Evolutionary conservation across 352 stramenopile genomes (phyloP).

Genomic region (Hyphochytrium catenoides): DNA sequence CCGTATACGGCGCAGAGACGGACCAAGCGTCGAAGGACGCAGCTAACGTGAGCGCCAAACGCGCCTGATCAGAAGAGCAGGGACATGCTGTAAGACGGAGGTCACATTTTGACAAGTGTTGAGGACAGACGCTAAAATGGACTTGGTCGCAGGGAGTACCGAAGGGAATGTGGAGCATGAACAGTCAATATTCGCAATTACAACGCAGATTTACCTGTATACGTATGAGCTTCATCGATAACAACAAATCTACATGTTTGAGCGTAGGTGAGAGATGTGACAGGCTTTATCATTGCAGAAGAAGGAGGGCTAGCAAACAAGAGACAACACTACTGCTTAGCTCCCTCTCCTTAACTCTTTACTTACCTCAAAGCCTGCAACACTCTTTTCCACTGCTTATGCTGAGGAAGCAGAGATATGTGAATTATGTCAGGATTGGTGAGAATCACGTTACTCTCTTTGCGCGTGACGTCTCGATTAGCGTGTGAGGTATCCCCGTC

Average conservation of each 20-base stretch:
- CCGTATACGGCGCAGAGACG: constrained; percentile 58
- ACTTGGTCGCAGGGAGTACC: no score
- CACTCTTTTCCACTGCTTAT: constrained; percentile 63
- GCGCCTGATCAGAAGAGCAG: no score
- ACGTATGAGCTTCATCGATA: constrained; percentile 78
- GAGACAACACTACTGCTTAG: background rate
- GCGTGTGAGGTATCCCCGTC: constrained; percentile 84
- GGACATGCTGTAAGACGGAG: background rate
- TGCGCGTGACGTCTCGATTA: constrained; percentile 49
- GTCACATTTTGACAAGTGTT: background rate
- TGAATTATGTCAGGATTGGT: constrained; percentile 98
- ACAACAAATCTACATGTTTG: constrained; percentile 23
- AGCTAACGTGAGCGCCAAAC: constrained; percentile 52
- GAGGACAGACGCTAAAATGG: background rate
- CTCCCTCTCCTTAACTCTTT: constrained; percentile 37
- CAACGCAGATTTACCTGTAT: constrained; percentile 65
- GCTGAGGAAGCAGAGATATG: constrained; percentile 77
- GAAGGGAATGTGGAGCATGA: no score
- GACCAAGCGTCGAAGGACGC: constrained; percentile 67
- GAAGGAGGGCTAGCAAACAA: background rate
- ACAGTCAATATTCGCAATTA: constrained; percentile 42
- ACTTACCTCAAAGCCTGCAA: constrained; percentile 68
- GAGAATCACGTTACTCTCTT: constrained; percentile 77
- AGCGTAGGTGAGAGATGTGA: background rate
- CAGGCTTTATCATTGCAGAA: no score